phyloP scores from a whole-genome alignment of 164 flowering plant genomes.

The Malania oleifera region DNA sequence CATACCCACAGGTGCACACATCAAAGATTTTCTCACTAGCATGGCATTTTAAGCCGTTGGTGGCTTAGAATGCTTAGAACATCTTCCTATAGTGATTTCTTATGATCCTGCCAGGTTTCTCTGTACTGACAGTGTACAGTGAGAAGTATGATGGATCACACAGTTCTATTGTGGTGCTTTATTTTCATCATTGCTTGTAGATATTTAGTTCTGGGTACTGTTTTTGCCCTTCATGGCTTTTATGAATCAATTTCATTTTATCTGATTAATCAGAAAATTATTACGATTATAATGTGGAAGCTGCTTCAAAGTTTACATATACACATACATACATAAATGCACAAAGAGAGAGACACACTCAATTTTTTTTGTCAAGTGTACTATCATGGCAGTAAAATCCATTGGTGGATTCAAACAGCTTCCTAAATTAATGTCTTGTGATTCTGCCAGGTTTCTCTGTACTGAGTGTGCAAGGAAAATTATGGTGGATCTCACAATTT shows the following conservation, averaged over 20 bases:
- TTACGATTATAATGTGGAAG: no score
- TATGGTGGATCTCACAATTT: slow-evolving; percentile 4
- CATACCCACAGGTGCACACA: slow-evolving; percentile 1
- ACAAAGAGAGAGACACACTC: no score
- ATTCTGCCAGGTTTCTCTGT: slow-evolving; percentile 1
- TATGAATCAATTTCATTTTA: no score
- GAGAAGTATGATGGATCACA: slow-evolving; percentile 99
- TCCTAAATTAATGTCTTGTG: not conserved
- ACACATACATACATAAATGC: no score
- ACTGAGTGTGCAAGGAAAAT: slow-evolving; percentile 4
- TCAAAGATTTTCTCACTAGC: slow-evolving; percentile 13
- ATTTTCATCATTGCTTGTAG: no score
- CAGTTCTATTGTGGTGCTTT: slow-evolving; percentile 22
- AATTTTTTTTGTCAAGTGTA: no score
- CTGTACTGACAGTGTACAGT: slow-evolving; percentile 96
- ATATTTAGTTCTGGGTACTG: no score
- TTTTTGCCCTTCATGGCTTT: no score
- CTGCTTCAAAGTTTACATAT: no score
- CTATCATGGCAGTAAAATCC: not conserved
- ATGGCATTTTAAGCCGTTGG: slow-evolving; percentile 43
- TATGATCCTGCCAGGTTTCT: slow-evolving; percentile 91
- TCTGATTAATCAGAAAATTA: no score
- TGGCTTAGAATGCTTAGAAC: slow-evolving; percentile 22
- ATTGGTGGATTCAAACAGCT: not conserved
- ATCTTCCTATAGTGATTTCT: slow-evolving; percentile 58